Conservation (phyloP, 1,284 basidiomycete genomes). For the Papiliotrema flavescens region DNA sequence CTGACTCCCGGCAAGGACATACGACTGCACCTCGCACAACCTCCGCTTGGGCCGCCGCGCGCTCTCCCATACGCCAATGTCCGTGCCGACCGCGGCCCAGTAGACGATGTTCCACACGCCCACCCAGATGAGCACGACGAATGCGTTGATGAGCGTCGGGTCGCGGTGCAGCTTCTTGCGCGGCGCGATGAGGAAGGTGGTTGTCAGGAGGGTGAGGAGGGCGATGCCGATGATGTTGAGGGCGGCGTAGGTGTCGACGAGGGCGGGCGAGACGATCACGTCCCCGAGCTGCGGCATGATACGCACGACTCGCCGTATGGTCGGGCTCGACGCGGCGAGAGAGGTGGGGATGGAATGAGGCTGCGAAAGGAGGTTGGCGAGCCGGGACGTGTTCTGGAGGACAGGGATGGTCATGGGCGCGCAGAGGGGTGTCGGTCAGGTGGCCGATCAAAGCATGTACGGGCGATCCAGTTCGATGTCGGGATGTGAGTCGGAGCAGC, state of each 20-base stretch:
- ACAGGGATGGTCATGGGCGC: too few species aligned
- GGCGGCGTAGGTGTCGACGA: conserved; percentile 1
- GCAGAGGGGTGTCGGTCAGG: too few species aligned
- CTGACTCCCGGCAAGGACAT: conserved; percentile 10
- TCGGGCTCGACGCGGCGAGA: background rate
- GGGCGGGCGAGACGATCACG: background rate
- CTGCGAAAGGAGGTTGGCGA: too few species aligned
- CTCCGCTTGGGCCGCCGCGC: background rate
- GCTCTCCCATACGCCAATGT: background rate
- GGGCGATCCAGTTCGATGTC: too few species aligned
- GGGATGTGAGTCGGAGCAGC: too few species aligned
- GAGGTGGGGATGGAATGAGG: background rate
- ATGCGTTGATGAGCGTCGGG: conserved; percentile 16
- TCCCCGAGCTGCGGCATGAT: background rate
- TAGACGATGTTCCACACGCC: conserved; percentile 9
- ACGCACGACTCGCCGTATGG: background rate
- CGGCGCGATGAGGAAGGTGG: background rate
- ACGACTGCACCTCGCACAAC: conserved; percentile 10
- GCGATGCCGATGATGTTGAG: conserved; percentile 2
- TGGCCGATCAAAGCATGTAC: too few species aligned
- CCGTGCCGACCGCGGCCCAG: conserved; percentile 1
- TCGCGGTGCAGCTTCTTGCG: conserved; percentile 1
- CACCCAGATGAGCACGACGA: conserved; percentile 11
- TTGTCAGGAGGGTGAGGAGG: background rate
- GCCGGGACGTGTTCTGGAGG: too few species aligned